A percentile compares a stretch with the other conserved stretches of the same genome.
Evolutionary conservation across 1,284 basidiomycete species (phyloP).

Genomic region (Ustilago curta): DNA sequence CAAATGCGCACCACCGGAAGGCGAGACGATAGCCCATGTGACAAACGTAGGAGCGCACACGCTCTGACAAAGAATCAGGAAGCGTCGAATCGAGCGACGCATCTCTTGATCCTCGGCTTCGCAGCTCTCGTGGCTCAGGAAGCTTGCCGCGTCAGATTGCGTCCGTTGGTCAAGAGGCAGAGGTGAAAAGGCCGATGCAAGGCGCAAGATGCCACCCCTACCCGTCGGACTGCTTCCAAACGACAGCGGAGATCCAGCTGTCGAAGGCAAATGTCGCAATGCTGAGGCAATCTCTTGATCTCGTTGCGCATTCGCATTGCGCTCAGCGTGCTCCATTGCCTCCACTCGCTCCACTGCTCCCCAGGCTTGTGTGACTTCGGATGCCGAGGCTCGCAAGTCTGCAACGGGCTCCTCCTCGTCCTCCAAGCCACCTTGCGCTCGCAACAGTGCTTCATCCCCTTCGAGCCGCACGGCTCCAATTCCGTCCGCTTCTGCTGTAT

Average conservation of each 20-base stretch:
- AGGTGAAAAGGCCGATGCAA: constrained; percentile 10
- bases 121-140: constrained; percentile 71
- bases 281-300: constrained; percentile 55
- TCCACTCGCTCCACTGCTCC: constrained; percentile 36
- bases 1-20: constrained; percentile 22
- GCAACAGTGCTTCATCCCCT: constrained; percentile 46
- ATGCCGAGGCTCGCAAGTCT: constrained; percentile 11
- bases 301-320: constrained; percentile 35
- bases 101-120: constrained; percentile 61
- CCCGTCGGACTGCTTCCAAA: constrained; percentile 24
- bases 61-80: constrained; percentile 58
- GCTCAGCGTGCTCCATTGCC: constrained; percentile 28
- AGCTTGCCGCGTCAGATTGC: constrained; percentile 15
- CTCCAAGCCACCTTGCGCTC: constrained; percentile 29
- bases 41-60: constrained; percentile 56
- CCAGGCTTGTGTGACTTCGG: constrained; percentile 12
- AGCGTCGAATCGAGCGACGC: constrained; percentile 38
- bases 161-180: constrained; percentile 11
- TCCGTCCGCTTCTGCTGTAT: constrained; percentile 48
- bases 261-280: constrained; percentile 43
- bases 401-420: constrained; percentile 15
- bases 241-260: constrained; percentile 41
- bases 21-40: constrained; percentile 54
- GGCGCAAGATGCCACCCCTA: neutral
- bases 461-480: constrained; percentile 60